Conservation (phyloP, 2,329 filamentous ascomycete genomes). For the Trichoderma hamatum region DNA sequence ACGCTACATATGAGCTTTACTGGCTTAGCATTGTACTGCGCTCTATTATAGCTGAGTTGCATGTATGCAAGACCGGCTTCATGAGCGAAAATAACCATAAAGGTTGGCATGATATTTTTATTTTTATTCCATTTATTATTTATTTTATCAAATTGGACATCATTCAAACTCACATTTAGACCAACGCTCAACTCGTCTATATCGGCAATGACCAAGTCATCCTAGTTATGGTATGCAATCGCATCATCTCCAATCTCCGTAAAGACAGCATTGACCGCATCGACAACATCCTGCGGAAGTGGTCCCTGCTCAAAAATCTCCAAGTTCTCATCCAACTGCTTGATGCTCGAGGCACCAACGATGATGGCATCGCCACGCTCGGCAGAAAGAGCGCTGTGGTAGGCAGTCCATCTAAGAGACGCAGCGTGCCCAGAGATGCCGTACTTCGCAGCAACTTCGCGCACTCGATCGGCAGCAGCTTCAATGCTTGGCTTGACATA, state of each 20-base stretch:
- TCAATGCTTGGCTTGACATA: constrained; percentile 19
- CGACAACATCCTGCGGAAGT: constrained; percentile 66
- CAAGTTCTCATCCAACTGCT: constrained; percentile 55
- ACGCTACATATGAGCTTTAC: not conserved
- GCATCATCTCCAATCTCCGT: constrained; percentile 14
- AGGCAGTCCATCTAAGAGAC: constrained; percentile 56
- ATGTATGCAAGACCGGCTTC: no score
- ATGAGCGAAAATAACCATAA: no score
- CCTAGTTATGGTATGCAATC: constrained; percentile 9
- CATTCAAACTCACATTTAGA: not conserved
- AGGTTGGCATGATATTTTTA: not conserved
- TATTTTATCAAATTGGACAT: not conserved
- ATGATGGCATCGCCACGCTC: constrained; percentile 53
- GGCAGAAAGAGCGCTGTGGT: constrained; percentile 60
- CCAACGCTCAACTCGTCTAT: not conserved
- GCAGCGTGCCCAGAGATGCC: constrained; percentile 56
- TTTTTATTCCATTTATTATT: not conserved
- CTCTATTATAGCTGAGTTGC: not conserved
- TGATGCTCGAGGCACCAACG: constrained; percentile 52
- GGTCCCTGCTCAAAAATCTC: constrained; percentile 61
- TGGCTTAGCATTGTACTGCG: not conserved
- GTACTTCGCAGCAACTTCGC: constrained; percentile 11
- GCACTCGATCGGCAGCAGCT: constrained; percentile 1
- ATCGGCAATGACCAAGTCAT: not conserved
- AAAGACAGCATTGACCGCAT: constrained; percentile 2